A percentile compares a stretch with the other conserved stretches of the same genome.
Evolutionary conservation across 306 rosid genomes (phyloP).

Genomic region (Styphnolobium japonicum): DNA sequence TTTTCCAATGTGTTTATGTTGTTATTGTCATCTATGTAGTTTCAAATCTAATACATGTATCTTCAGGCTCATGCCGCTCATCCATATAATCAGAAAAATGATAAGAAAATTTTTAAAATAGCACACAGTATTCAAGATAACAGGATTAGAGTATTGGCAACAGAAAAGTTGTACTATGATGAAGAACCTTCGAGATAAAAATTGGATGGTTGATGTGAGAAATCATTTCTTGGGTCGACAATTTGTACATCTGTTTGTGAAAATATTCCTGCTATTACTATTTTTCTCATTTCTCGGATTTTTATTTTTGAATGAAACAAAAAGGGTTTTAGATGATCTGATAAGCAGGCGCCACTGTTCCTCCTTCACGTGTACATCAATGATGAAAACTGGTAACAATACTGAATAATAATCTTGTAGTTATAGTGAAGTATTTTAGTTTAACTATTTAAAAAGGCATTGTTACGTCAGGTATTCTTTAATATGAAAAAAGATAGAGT

Average conservation of each 20-base stretch:
- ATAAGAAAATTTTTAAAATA: background rate
- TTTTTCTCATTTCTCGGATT: background rate
- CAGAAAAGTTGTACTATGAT: background rate
- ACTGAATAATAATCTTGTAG: background rate
- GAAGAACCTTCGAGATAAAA: background rate
- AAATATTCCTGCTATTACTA: background rate
- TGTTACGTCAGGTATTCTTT: too few species aligned
- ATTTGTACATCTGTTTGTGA: background rate
- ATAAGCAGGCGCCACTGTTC: background rate
- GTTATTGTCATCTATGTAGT: background rate
- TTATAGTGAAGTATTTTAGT: background rate
- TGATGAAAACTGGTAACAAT: background rate
- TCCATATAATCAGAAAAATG: conserved; percentile 5
- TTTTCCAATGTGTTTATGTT: conserved; percentile 5
- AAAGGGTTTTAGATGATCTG: background rate
- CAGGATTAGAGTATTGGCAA: background rate
- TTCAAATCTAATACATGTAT: background rate
- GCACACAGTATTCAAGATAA: background rate
- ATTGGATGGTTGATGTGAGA: background rate
- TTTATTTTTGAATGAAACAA: background rate
- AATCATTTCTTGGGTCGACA: background rate
- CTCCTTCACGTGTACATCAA: background rate
- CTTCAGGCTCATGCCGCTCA: background rate
- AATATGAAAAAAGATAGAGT: background rate
- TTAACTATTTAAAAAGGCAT: background rate